Evolutionary conservation across 257 asterid genomes (phyloP), one percentile per base, ranked within the genome.

Genomic region (Lavandula angustifolia): DNA sequence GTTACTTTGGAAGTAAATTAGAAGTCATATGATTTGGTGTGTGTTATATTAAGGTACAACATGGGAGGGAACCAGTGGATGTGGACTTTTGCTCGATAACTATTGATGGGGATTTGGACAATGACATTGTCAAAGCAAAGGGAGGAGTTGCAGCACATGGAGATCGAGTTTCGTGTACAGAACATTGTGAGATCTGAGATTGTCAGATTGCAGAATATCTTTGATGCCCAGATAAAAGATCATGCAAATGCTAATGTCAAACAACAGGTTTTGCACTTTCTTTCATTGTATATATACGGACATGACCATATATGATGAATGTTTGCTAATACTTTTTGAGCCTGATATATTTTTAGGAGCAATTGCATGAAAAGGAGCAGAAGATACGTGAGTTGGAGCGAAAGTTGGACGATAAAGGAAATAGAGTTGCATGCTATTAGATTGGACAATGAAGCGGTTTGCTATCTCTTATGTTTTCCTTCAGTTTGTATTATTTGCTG

Each of bases 361-460:
- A 86, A 89, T 63, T 84, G 78, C 92, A 69, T 57, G 96, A 84
- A 49, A 86, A 78, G 70, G 96, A 83, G 32, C 82, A 78, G 70
- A 86, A 76, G 75, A 56, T 81, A 56, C 75, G 73, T 32, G 96
- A 86, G 77, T 73, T 89, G 80, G 91, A 84, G 75, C 82, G 86
- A 49, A 81, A 66, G 82, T 62, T 84, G 70, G 95, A 81, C 33
- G 95, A 86, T 49, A n/a, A 81, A 76, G 72, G 96, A 86, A 52
- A 82, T 85, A 69, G 96, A 89, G 71, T 59, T 89, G 76, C 90
- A 84, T 67, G 81, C 86, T 6, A 75, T 80, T 71, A 81, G 91
- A 84, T 60, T 86, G 74, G 95, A 84, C 66, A 81, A 63, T 71
- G 91, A 84, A 84, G 95, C 89, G 84, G 98, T 91, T 72, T 60